Evolutionary conservation across 2,329 filamentous ascomycete genomes (phyloP), one percentile per base, ranked within the genome.

Genomic region (Hypoxylon rubiginosum): DNA sequence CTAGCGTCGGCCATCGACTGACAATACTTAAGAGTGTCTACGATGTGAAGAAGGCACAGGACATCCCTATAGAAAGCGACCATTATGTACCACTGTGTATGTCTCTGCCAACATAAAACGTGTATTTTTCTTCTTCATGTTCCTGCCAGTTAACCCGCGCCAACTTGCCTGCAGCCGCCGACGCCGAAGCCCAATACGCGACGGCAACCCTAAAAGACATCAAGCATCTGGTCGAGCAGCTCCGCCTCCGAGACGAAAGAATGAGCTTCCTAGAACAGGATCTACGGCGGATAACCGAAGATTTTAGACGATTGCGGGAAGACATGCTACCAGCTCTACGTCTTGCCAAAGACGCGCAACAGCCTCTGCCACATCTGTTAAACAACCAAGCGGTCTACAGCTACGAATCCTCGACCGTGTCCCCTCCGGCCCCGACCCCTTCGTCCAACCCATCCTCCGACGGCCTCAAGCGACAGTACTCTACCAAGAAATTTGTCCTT

Each of bases 11-110:
- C 43, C 96, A 99, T 82, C 91, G 96, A 65, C 85, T 99, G 74
- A 97, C 94, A 21, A 97, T 99, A 62, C 86, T 99, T 63, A 98
- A 97, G 82, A 94, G 90, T 74, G 94, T 98, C 58, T 98, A 97
- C 81, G 94, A 98, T 76, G 91, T 96, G 76, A 99, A 99, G 82
- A 91, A 95, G 78, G 93, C 93, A 70, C 94, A 97, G 76, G 94
- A 97, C 74, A 88, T 98, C 65, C 91, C 93, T 15, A 88, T 97
- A 73, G 95, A 98, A 76, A 90, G 91, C 67, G 95, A 97, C 74
- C 93, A 98, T 79, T 99, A 97, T 78, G 87, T 97, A 55, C 96
- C 96, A 39, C 84, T 96, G 54, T 96, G 94, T 97, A 90, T 74
- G 92, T 84, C 15, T 45, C 56, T 43, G 53, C 69, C 50, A 48